Evolutionary conservation across 2,329 filamentous ascomycete genomes (phyloP).

Genomic region (Pseudopithomyces maydicus): DNA sequence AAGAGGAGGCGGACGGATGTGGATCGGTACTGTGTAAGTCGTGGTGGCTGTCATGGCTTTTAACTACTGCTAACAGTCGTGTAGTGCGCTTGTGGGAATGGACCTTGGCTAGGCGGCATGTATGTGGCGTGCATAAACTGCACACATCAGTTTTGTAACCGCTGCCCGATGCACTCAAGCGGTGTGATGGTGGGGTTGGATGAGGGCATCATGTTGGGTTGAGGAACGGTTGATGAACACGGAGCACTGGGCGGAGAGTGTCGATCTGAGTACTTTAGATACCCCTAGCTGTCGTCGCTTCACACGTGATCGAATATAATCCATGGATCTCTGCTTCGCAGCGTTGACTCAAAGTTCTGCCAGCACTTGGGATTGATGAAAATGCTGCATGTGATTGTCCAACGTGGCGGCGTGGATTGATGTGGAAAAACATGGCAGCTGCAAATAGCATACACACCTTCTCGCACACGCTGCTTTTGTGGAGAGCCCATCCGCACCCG

Average conservation of each 20-base stretch:
- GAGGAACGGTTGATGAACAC: background rate
- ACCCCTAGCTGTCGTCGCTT: background rate
- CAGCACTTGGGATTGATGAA: no score
- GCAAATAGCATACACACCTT: no score
- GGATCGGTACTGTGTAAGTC: conserved; percentile 13
- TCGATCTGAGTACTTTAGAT: background rate
- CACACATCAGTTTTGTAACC: conserved; percentile 8
- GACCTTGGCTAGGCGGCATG: conserved; percentile 8
- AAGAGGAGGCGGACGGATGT: conserved; percentile 7
- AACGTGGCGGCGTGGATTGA: background rate
- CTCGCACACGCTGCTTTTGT: no score
- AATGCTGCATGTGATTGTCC: no score
- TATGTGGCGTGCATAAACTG: conserved; percentile 11
- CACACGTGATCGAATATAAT: background rate
- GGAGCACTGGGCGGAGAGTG: background rate
- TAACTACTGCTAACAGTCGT: background rate
- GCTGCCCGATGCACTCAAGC: conserved; percentile 4
- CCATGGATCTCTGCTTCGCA: no score
- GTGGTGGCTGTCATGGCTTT: background rate
- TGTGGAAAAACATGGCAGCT: no score
- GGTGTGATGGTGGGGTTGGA: background rate
- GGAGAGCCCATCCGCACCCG: background rate
- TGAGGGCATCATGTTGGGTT: conserved; percentile 3
- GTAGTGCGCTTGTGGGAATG: conserved; percentile 8
- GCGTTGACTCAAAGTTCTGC: no score